Evolutionary conservation across 2,329 filamentous ascomycete species (phyloP).

Genomic region (Aspergillus sp.): DNA sequence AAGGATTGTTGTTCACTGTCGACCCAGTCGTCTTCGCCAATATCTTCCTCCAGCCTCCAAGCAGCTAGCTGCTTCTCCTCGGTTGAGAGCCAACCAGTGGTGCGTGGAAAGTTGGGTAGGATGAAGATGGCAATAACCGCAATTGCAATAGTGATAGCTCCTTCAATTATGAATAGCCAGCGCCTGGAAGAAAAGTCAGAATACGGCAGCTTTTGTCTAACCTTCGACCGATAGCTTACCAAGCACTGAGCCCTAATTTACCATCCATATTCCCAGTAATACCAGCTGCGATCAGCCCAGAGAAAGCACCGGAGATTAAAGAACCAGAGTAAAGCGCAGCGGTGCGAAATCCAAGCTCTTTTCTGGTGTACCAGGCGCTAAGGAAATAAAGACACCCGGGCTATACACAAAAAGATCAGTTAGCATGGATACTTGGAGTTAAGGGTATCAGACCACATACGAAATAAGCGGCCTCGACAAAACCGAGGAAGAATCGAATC

Average conservation of each 20-base stretch:
- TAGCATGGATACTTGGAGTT: too few species aligned
- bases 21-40: slow-evolving; percentile 64
- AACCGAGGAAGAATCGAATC: too few species aligned
- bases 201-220: not conserved
- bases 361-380: too few species aligned
- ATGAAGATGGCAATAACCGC: slow-evolving; percentile 59
- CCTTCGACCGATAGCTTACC: slow-evolving; percentile 36
- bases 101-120: slow-evolving; percentile 67
- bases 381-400: too few species aligned
- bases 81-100: slow-evolving; percentile 39
- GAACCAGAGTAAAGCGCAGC: too few species aligned
- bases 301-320: slow-evolving; percentile 26
- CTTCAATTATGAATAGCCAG: slow-evolving; percentile 27
- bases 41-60: slow-evolving; percentile 64
- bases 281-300: slow-evolving; percentile 63
- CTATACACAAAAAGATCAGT: too few species aligned
- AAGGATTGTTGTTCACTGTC: slow-evolving; percentile 54
- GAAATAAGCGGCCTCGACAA: too few species aligned
- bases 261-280: slow-evolving; percentile 67
- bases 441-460: too few species aligned
- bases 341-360: too few species aligned
- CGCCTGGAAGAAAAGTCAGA: too few species aligned
- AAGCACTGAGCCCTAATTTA: slow-evolving; percentile 55
- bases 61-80: slow-evolving; percentile 58
- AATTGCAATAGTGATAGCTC: slow-evolving; percentile 62